Base-by-base conservation (phyloP, 305 asterid genomes). In the Coffea humblotiana region DNA sequence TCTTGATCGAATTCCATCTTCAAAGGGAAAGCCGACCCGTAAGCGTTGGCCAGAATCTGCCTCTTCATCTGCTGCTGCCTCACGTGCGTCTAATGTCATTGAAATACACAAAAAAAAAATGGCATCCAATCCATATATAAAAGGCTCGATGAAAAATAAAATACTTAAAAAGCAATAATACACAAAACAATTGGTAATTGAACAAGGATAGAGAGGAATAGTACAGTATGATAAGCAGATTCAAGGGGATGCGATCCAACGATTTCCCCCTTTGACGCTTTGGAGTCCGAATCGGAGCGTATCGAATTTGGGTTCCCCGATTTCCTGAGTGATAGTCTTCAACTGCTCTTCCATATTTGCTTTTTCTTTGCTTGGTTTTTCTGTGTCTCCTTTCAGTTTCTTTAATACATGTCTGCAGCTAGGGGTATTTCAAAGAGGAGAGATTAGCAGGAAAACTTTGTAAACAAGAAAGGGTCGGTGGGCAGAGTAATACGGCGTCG, bases 1-100 rank as follows among this genome's bases (percentile, higher is more conserved):
- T 91, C 92, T 49, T 92, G 97, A 80, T 95, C 99, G 79, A 93
- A 89, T 82, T 92, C 97, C 94, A 90, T 90, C 90, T 87, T 93
- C 94, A 92, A 84, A 66, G 97, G 97, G 64, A 95, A 90, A 35
- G 97, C 97, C 19, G 95, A 86, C 56, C 99, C 99, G 67, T 95
- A 93, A 54, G 93, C 89, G 78, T 86, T 85, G 70, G 88, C 82
- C 80, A 91, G 78, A 52, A 90, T 78, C 80, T 83, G 87, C 89
- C 83, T 90, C 83, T 89, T 91, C 82, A 86, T 83, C 66, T 86
- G 84, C 52, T 90, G 89, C 11, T 88, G 87, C 72, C 85, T 87
- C 83, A 66, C 80, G 84, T 86, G 89, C 29, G 90, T 89, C 98
- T 94, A 81, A 68, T 74, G 78, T 79, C 73, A 74, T 70, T 47